Evolutionary conservation across 1,284 basidiomycete species (phyloP).

Genomic region (Afroboletus lepidellus): DNA sequence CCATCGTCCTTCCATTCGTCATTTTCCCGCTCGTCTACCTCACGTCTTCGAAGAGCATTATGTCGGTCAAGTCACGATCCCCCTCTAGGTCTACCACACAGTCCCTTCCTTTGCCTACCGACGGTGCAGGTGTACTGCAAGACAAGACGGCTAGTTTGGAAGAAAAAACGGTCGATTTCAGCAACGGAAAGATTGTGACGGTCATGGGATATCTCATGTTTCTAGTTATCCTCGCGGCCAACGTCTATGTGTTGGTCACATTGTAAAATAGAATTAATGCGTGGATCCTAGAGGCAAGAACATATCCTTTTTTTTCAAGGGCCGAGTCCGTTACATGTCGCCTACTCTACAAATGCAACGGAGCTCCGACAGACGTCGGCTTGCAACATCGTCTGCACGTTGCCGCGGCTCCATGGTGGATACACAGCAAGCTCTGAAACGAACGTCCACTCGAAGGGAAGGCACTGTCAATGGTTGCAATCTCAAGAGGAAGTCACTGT

Average conservation of each 20-base stretch:
- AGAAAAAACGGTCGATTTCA: conserved; percentile 51
- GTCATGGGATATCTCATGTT: conserved; percentile 62
- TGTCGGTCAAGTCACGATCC: conserved; percentile 49
- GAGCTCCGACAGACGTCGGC: too few species aligned
- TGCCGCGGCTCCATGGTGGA: too few species aligned
- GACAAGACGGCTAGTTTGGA: conserved; percentile 2
- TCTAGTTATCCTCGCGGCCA: conserved; percentile 63
- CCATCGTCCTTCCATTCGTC: conserved; percentile 87
- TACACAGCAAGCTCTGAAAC: too few species aligned
- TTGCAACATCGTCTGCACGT: too few species aligned
- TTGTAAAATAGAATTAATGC: conserved; percentile 32
- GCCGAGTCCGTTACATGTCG: too few species aligned
- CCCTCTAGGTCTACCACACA: not conserved
- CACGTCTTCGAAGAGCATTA: conserved; percentile 67
- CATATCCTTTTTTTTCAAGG: not conserved
- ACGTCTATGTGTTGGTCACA: conserved; percentile 61
- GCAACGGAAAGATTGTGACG: conserved; percentile 56
- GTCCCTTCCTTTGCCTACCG: not conserved
- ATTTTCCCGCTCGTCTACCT: conserved; percentile 78
- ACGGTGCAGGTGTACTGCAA: not conserved
- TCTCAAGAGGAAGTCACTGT: too few species aligned
- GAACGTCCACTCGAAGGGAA: too few species aligned
- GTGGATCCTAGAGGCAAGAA: not conserved
- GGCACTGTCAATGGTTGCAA: too few species aligned
- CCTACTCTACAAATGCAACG: too few species aligned